Evolutionary conservation across 768 basidiomycete genomes (phyloP), one percentile per base, ranked within the genome.

Genomic region (Kwoniella sp.): DNA sequence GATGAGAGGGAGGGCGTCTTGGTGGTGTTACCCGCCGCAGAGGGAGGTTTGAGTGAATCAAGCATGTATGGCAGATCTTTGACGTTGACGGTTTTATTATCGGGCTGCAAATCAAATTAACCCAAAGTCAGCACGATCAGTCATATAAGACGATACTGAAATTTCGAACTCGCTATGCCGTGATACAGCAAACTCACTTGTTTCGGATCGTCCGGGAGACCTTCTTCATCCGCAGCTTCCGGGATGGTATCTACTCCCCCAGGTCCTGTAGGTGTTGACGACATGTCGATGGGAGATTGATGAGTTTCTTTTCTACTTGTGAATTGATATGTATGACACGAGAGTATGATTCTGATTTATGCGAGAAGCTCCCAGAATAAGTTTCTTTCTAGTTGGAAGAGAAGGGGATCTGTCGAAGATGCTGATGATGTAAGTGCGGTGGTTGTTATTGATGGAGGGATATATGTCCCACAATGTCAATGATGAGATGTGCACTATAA

Each of bases 31-130:
- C 29, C 52, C 48, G 48, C 19, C 27, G 56, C 33, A 21, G 68
- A 56, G 26, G 65, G 53, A 3, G 54, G 59, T 55, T 46, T 59
- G 40, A 54, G 48, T n/a, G 36, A 25, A 36, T 64, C 60, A 36
- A 60, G 21, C 69, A 68, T 71, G 50, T 66, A 71, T 8, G 58
- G 44, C 12, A 68, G 63, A 52, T 68, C 66, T 48, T 69, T 68
- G 50, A 70, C 61, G 44, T 68, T 61, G 29, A 68, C 67, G 36
- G 63, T 44, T 59, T 69, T 63, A 19, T 17, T 54, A 29, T 52
- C 37, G 51, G 51, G 24, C 50, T 58, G 44, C 15, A 26, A 9
- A 24, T 58, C 24, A 13, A 8, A 17, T 7, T 25, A 15, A 30
- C 25, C n/a, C 15, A 9, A 13, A 6, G 30, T 37, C 37, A 46